Percentiles rank a stretch among this genome's conserved stretches.
Conservation (phyloP, 192 early-diverging fungal species). For the Gamsiella multidivaricata region DNA sequence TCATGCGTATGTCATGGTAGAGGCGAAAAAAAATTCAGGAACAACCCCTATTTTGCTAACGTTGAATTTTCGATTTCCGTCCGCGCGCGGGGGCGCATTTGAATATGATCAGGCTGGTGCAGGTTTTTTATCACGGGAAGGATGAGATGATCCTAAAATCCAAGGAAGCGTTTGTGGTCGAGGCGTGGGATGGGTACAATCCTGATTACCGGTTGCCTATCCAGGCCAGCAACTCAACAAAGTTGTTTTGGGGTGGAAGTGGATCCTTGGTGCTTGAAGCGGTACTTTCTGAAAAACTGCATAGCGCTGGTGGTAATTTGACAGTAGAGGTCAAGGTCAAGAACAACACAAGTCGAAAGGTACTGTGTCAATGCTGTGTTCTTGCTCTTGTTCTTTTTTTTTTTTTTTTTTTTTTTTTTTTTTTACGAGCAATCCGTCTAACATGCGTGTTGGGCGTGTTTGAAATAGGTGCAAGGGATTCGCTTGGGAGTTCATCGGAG, state of each 20-base stretch:
- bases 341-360: conserved; percentile 62
- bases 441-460: background rate
- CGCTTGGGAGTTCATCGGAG: conserved; percentile 56
- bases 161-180: conserved; percentile 71
- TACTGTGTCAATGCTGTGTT: conserved; percentile 7
- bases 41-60: conserved; percentile 9
- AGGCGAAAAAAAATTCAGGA: too few species aligned
- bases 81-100: too few species aligned
- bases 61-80: background rate
- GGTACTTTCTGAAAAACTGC: conserved; percentile 45
- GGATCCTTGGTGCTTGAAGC: conserved; percentile 53
- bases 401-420: too few species aligned
- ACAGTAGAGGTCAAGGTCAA: conserved; percentile 57
- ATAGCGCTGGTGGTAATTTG: conserved; percentile 56
- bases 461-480: conserved; percentile 66
- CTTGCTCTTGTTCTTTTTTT: too few species aligned
- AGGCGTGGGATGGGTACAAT: conserved; percentile 59
- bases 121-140: conserved; percentile 63
- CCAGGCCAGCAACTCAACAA: conserved; percentile 48
- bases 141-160: conserved; percentile 66
- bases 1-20: conserved; percentile 3
- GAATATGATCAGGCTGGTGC: conserved; percentile 58
- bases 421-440: too few species aligned
- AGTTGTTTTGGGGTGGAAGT: conserved; percentile 56
- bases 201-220: conserved; percentile 53